phyloP scores from a whole-genome alignment of 108 stramenopile genomes.

The Aurantiochytrium sp. region DNA sequence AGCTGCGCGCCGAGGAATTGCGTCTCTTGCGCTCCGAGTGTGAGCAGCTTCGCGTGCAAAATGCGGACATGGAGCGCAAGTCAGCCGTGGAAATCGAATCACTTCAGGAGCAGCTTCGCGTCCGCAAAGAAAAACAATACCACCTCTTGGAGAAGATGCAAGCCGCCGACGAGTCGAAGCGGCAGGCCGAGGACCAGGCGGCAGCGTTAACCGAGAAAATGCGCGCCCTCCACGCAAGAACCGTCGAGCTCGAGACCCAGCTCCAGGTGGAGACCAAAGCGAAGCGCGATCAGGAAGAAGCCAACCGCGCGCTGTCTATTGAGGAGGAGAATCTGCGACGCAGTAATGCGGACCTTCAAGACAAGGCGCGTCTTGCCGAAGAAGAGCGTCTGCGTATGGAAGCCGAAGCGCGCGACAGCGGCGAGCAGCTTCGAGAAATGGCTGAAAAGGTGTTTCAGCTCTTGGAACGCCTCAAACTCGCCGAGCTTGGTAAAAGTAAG shows the following conservation, averaged over 20 bases:
- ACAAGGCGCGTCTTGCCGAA: slow-evolving; percentile 49
- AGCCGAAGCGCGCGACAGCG: slow-evolving; percentile 65
- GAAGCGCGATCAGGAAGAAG: slow-evolving; percentile 53
- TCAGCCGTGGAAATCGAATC: slow-evolving; percentile 74
- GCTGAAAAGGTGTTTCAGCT: slow-evolving; percentile 78
- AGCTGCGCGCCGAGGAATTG: slow-evolving; percentile 71
- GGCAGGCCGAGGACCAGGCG: slow-evolving; percentile 66
- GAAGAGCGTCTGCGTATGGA: slow-evolving; percentile 67
- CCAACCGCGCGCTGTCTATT: slow-evolving; percentile 52
- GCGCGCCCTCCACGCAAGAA: slow-evolving; percentile 51
- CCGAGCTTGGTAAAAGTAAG: slow-evolving; percentile 71
- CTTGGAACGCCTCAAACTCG: slow-evolving; percentile 69
- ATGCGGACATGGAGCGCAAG: slow-evolving; percentile 61
- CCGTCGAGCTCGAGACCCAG: slow-evolving; percentile 65
- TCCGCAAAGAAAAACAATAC: slow-evolving; percentile 79
- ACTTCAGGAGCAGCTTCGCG: slow-evolving; percentile 70
- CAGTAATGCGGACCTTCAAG: slow-evolving; percentile 48
- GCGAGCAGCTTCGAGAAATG: slow-evolving; percentile 71
- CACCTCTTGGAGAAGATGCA: slow-evolving; percentile 71
- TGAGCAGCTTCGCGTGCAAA: slow-evolving; percentile 62
- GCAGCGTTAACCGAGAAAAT: slow-evolving; percentile 64
- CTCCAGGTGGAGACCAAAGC: slow-evolving; percentile 64
- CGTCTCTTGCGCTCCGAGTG: slow-evolving; percentile 62
- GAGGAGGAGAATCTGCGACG: slow-evolving; percentile 50
- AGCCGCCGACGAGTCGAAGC: slow-evolving; percentile 66